phyloP scores from a whole-genome alignment of 2,329 filamentous ascomycete genomes.

The Alternaria longipes region DNA sequence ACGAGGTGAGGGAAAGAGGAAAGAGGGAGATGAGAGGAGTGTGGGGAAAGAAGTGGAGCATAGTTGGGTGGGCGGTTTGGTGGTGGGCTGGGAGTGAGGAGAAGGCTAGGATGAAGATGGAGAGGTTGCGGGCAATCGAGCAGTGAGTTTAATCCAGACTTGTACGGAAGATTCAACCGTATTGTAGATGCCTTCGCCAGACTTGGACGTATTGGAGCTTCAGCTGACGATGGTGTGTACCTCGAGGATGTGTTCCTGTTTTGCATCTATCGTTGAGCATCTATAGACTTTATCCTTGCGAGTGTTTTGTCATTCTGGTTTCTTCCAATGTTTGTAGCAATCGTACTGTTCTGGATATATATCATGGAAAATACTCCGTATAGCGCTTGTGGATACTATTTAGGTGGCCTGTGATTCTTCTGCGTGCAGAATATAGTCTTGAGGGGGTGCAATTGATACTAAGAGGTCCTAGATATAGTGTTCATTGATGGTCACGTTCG shows the following conservation, averaged over 20 bases:
- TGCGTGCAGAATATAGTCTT: too few relatives aligned
- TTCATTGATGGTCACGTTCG: too few relatives aligned
- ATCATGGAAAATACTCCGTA: not conserved
- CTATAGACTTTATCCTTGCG: too few relatives aligned
- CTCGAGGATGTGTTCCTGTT: too few relatives aligned
- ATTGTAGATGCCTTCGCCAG: not conserved
- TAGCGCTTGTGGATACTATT: too few relatives aligned
- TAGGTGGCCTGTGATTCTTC: not conserved
- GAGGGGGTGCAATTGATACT: too few relatives aligned
- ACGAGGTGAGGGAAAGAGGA: not conserved
- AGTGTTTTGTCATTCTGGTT: not conserved
- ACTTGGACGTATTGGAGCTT: too few relatives aligned
- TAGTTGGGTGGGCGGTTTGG: slow-evolving; percentile 32
- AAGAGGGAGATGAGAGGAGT: slow-evolving; percentile 13
- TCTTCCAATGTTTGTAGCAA: not conserved
- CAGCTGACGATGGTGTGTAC: too few relatives aligned
- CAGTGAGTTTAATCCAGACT: not conserved
- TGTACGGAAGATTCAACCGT: not conserved
- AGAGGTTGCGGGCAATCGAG: slow-evolving; percentile 25
- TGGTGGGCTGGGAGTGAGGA: slow-evolving; percentile 40
- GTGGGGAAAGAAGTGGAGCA: slow-evolving; percentile 23
- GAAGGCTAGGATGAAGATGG: slow-evolving; percentile 33
- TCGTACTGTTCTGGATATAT: not conserved
- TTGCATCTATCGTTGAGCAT: too few relatives aligned
- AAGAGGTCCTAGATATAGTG: too few relatives aligned